Conservation (phyloP, 768 basidiomycete species). For the Suillus subalutaceus region DNA sequence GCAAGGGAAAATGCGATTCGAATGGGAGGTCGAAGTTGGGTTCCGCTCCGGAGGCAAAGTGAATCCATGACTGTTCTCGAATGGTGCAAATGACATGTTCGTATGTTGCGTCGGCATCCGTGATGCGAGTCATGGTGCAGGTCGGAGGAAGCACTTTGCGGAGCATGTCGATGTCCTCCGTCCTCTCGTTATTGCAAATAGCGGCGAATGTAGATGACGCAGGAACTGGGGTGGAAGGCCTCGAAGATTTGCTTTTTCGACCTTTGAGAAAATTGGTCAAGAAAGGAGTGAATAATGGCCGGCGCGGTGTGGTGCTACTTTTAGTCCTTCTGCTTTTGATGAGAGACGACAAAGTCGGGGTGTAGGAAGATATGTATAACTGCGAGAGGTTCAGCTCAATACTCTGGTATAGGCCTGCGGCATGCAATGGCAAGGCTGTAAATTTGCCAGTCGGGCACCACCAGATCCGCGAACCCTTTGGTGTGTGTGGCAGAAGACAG, state of each 20-base stretch:
- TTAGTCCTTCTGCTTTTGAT: slow-evolving; percentile 20
- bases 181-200: neutral
- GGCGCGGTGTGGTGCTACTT: slow-evolving; percentile 12
- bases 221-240: neutral
- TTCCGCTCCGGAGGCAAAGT: slow-evolving; percentile 42
- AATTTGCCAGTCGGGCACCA: slow-evolving; percentile 33
- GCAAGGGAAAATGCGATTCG: slow-evolving; percentile 28
- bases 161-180: slow-evolving; percentile 17
- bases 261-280: slow-evolving; percentile 25
- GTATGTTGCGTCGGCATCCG: slow-evolving; percentile 20
- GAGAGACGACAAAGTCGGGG: slow-evolving; percentile 31
- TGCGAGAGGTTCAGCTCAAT: slow-evolving; percentile 23
- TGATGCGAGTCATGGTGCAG: slow-evolving; percentile 26
- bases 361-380: slow-evolving; percentile 34
- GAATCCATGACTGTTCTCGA: slow-evolving; percentile 30
- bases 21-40: slow-evolving; percentile 34
- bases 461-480: slow-evolving; percentile 26
- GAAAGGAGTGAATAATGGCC: slow-evolving; percentile 24
- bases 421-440: slow-evolving; percentile 32
- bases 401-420: slow-evolving; percentile 23
- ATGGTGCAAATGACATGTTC: slow-evolving; percentile 14
- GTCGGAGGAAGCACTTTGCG: slow-evolving; percentile 23
- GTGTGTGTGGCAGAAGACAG: slow-evolving; percentile 17
- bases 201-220: neutral
- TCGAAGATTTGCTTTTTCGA: neutral